Evolutionary conservation across 169 alveolate species (phyloP), one percentile per base, ranked within the genome.

Genomic region (Plasmodium vinckei): DNA sequence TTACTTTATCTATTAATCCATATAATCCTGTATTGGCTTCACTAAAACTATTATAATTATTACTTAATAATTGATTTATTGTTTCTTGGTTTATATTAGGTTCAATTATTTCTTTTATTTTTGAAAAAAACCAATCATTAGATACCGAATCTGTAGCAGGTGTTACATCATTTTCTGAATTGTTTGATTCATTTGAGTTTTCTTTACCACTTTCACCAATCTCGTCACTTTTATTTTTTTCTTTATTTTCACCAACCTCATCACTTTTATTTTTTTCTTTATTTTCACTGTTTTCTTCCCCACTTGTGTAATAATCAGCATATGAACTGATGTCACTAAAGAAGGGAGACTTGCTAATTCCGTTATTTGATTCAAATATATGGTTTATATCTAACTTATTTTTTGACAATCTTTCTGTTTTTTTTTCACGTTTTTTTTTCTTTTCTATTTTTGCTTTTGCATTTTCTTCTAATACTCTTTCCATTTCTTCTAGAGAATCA

Each of bases 21-120:
- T 68, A 84, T n/a, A 84, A 57, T n/a, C 91, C 91, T 57, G 86
- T 19, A 71, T 84, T 84, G 12, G 82, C 86, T 42, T 84, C 87
- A 57, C 59, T 84, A 51, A 84, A 84, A 10, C 87, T 84, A 42
- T 84, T 84, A 47, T 84, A 84, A 23, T 84, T 84, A 25, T 67
- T 68, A 49, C 75, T 70, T 68, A 84, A 33, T 61, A 84, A 15
- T 84, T 84, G 87, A 25, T 70, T 69, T 63, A 84, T 56, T 1
- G 68, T 49, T 64, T 84, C 91, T 60, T 84, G 84, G 15, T 67
- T 69, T 61, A 84, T 84, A 17, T 72, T 39, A 1, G 91, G 91
- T 12, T 69, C 86, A 17, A 84, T 17, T 4, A 84, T 84, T 56
- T 69, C 86, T 51, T 84, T 84, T 44, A 84, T 84, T 59, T 70